Base-by-base conservation (phyloP, 192 early-diverging fungal genomes). In the Spinellus fusiger region DNA sequence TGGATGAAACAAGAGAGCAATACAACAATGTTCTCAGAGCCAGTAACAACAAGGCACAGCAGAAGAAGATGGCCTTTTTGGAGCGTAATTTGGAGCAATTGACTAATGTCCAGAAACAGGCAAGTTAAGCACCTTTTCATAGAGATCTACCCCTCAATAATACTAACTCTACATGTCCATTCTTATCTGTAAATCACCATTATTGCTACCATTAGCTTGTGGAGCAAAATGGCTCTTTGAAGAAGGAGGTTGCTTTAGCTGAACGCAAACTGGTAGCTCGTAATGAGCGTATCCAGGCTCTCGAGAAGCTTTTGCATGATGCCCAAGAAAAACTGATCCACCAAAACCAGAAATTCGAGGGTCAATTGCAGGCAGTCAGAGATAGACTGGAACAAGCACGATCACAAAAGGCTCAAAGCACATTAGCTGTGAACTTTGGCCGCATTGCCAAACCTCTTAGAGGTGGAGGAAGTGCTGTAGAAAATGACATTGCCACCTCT, bases 41-140 rank as follows among this genome's bases (percentile, higher is more conserved):
- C 44, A 88, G 80, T 64, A 89, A 87, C 77, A 90, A 85, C 68
- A 82, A 88, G 49, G 86, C 85, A 31, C 93, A 96, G 65, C 92
- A 94, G 69, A 87, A 72, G 79, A 95, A 95, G 77, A 95, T 97
- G 91, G 89, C 89, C 13, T 90, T 97, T 71, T 75, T 98, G 53
- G 94, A 98, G 69, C 90, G 93, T 71, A 97, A 96, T 73, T 76
- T 99, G 49, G 94, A 98, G 62, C 95, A 99, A 73, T 81, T 99
- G 25, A 95, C 93, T 15, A 77, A 83, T 64, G 94, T 99, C 28
- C 97, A 98, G 69, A 95, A 93, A 80, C 88, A 88, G 59, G 75
- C 70, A 61, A 33, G 25, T 26, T 27, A 44, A 48, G 3, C 55
- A 22, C 23, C 32, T 27, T 22, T 15, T 25, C 25, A 46, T 44